These are phyloP conservation scores for Ophiostoma triangulosporum DNA, from an alignment of 2,329 filamentous ascomycete genomes.

Conservation along the genomic window DNA sequence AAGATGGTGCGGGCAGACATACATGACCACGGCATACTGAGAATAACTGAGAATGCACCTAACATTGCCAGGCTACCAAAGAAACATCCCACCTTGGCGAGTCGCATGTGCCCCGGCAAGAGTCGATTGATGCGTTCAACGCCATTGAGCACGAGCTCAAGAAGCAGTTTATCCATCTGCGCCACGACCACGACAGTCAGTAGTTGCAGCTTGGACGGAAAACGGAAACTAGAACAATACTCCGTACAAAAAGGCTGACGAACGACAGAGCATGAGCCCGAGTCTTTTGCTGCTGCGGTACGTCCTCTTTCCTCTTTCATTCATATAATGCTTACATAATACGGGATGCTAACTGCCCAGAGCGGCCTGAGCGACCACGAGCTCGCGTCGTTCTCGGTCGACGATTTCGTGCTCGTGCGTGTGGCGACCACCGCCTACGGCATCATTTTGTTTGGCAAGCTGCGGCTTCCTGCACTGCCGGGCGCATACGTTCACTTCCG, in stretches of 20 bases:
- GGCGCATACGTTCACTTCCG: slow-evolving; percentile 35
- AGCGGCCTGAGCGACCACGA: slow-evolving; percentile 25
- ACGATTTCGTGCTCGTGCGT: slow-evolving; percentile 31
- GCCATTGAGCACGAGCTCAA: slow-evolving; percentile 38
- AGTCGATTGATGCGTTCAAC: slow-evolving; percentile 35
- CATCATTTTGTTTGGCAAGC: slow-evolving; percentile 34
- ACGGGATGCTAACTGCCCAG: background rate
- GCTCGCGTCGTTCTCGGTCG: slow-evolving; percentile 23
- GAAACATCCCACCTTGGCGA: slow-evolving; percentile 39
- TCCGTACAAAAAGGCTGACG: background rate
- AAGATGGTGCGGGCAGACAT: background rate
- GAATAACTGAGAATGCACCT: background rate
- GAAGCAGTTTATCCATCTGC: slow-evolving; percentile 34
- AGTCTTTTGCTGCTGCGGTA: slow-evolving; percentile 37
- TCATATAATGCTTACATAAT: background rate
- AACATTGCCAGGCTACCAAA: slow-evolving; percentile 28
- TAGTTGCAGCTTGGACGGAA: background rate
- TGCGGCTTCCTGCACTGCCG: slow-evolving; percentile 28
- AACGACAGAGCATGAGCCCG: slow-evolving; percentile 36
- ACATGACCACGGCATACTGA: too few species aligned
- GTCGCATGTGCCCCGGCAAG: slow-evolving; percentile 34
- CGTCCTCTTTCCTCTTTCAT: slow-evolving; percentile 6
- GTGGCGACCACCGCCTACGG: slow-evolving; percentile 34
- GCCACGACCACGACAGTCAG: slow-evolving; percentile 26
- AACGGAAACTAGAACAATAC: too few species aligned